Percentiles rank a stretch among this genome's conserved stretches.
These are phyloP conservation scores for Trametes gibbosa DNA, from an alignment of 768 basidiomycete species.

Conservation along the genomic window DNA sequence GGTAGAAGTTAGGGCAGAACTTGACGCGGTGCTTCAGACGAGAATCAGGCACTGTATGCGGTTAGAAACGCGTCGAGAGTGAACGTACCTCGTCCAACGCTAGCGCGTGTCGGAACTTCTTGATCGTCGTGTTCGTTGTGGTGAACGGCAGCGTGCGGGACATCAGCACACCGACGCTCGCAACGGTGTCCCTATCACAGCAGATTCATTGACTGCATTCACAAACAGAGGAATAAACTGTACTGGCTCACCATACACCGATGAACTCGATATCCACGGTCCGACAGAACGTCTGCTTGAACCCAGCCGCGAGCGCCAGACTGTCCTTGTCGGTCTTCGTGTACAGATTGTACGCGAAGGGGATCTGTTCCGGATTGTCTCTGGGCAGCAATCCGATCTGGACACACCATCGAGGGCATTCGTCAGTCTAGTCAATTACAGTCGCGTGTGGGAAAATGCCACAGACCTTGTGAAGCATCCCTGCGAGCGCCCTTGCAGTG, in stretches of 20 bases:
- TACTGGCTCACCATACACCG: conserved; percentile 60
- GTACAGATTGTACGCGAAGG: conserved; percentile 76
- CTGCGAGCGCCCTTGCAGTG: conserved; percentile 70
- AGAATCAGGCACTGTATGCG: background rate
- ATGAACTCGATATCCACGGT: conserved; percentile 74
- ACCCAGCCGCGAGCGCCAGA: conserved; percentile 52
- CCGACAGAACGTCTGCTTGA: conserved; percentile 70
- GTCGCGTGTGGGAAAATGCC: background rate
- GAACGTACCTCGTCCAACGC: conserved; percentile 68
- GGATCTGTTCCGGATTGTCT: conserved; percentile 66
- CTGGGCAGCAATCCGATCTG: conserved; percentile 70
- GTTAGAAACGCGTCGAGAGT: background rate
- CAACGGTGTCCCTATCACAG: conserved; percentile 67
- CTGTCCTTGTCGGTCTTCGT: conserved; percentile 47
- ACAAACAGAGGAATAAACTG: background rate
- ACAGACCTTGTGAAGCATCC: conserved; percentile 65
- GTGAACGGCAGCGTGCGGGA: conserved; percentile 66
- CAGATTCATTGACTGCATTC: background rate
- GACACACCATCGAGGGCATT: background rate
- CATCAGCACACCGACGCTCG: conserved; percentile 68
- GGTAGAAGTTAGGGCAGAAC: conserved; percentile 63
- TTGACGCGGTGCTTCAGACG: conserved; percentile 55
- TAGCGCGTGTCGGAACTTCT: conserved; percentile 73
- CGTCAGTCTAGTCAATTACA: background rate
- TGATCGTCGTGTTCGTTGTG: conserved; percentile 57